Percentiles rank a stretch among this genome's conserved stretches.
Evolutionary conservation across 306 rosid genomes (phyloP).

Genomic region (Quercus robur): DNA sequence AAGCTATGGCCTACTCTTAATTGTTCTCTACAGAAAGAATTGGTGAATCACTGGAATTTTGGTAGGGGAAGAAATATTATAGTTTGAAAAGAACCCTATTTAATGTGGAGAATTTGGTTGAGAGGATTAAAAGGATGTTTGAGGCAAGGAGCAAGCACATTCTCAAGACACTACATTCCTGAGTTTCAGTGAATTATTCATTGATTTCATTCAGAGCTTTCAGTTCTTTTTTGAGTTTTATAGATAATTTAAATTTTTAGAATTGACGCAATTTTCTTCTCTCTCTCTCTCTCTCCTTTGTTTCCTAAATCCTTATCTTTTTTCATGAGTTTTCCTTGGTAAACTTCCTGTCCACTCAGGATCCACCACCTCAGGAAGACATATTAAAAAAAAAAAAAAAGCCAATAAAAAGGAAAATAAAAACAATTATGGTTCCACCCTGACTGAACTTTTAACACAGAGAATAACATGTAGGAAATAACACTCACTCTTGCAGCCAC

Average conservation of each 20-base stretch:
- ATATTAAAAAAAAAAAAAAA: not conserved
- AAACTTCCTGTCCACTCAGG: not conserved
- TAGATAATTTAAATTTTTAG: not conserved
- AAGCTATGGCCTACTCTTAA: not conserved
- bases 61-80: not conserved
- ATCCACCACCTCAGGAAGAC: not conserved
- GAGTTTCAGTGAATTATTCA: not conserved
- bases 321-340: not conserved
- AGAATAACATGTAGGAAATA: slow-evolving; percentile 13
- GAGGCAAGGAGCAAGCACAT: not conserved
- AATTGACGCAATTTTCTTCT: not conserved
- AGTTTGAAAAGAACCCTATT: not conserved
- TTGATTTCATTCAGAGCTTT: not conserved
- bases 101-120: not conserved
- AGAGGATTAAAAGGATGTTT: not conserved
- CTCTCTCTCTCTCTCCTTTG: not conserved
- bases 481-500: slow-evolving; percentile 69
- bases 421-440: slow-evolving; percentile 8
- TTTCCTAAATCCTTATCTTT: no score
- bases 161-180: not conserved
- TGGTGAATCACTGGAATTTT: not conserved
- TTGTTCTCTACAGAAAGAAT: not conserved
- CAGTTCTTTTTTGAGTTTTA: not conserved
- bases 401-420: slow-evolving; percentile 1
- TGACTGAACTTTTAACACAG: slow-evolving; percentile 7